phyloP scores from a whole-genome alignment of 148 eudicot genomes.

The Rhododendron griersonianum region DNA sequence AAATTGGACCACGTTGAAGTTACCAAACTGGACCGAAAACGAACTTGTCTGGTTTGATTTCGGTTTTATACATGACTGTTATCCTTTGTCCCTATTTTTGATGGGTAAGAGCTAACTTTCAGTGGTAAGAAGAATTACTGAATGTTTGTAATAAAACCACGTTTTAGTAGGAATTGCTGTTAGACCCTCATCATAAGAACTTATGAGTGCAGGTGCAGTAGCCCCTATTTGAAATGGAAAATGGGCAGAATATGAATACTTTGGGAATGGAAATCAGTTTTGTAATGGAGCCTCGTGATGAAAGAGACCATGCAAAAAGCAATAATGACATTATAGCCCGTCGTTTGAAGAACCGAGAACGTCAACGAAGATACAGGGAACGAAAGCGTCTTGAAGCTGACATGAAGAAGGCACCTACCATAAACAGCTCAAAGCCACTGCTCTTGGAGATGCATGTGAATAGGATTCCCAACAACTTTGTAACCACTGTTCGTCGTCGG shows the following conservation, averaged over 20 bases:
- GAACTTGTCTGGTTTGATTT: not conserved
- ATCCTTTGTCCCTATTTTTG: not conserved
- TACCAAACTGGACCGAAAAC: not conserved
- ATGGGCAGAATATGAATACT: constrained; percentile 10
- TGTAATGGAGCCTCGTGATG: constrained; percentile 16
- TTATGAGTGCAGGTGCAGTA: constrained; percentile 12
- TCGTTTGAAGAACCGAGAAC: constrained; percentile 77
- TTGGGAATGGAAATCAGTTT: constrained; percentile 15
- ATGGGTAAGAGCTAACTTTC: not conserved
- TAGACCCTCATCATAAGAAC: not conserved
- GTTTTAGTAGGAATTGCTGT: not conserved
- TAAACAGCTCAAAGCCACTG: constrained; percentile 14
- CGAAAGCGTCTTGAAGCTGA: constrained; percentile 68
- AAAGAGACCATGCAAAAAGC: constrained; percentile 20
- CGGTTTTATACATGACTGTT: not conserved
- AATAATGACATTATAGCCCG: constrained; percentile 56
- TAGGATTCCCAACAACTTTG: constrained; percentile 24
- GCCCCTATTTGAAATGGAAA: constrained; percentile 24
- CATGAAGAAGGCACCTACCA: constrained; percentile 19
- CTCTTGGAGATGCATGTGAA: constrained; percentile 27
- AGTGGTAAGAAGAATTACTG: not conserved
- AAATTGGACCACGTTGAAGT: not conserved
- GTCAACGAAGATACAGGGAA: constrained; percentile 93
- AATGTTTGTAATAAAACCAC: not conserved
- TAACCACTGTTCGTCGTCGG: constrained; percentile 44